Evolutionary conservation across 2,329 filamentous ascomycete species (phyloP).

Genomic region (Fusarium succisae): DNA sequence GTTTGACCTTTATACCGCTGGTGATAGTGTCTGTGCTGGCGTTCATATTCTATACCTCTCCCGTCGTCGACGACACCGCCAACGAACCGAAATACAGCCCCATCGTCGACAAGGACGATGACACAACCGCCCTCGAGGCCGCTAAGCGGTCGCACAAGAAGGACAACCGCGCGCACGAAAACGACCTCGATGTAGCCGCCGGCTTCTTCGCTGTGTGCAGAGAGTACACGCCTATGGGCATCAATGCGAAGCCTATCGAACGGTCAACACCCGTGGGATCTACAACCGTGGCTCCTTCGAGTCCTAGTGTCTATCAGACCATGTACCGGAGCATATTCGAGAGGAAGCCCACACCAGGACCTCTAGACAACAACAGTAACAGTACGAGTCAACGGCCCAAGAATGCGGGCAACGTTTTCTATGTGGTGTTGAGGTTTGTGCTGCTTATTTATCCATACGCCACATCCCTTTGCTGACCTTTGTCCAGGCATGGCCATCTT

Average conservation of each 20-base stretch:
- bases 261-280: slow-evolving; percentile 82
- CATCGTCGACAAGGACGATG: slow-evolving; percentile 69
- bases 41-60: slow-evolving; percentile 76
- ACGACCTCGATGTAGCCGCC: slow-evolving; percentile 80
- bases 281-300: slow-evolving; percentile 77
- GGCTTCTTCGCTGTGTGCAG: slow-evolving; percentile 96
- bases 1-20: slow-evolving; percentile 86
- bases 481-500: slow-evolving; percentile 82
- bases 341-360: slow-evolving; percentile 65
- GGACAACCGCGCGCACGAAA: slow-evolving; percentile 63
- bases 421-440: slow-evolving; percentile 78
- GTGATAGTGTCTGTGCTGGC: slow-evolving; percentile 68
- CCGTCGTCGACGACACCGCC: slow-evolving; percentile 57
- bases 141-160: slow-evolving; percentile 68
- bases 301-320: slow-evolving; percentile 94
- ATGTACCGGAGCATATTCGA: slow-evolving; percentile 99
- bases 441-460: neutral
- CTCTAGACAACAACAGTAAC: slow-evolving; percentile 59
- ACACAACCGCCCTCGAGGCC: slow-evolving; percentile 70
- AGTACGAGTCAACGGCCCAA: slow-evolving; percentile 63
- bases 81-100: slow-evolving; percentile 44
- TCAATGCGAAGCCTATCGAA: slow-evolving; percentile 93
- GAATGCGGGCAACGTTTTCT: slow-evolving; percentile 88
- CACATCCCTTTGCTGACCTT: slow-evolving; percentile 10
- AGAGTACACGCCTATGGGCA: slow-evolving; percentile 89